These are phyloP conservation scores for Amanita rimosa DNA, from an alignment of 768 basidiomycete species.

Conservation along the genomic window DNA sequence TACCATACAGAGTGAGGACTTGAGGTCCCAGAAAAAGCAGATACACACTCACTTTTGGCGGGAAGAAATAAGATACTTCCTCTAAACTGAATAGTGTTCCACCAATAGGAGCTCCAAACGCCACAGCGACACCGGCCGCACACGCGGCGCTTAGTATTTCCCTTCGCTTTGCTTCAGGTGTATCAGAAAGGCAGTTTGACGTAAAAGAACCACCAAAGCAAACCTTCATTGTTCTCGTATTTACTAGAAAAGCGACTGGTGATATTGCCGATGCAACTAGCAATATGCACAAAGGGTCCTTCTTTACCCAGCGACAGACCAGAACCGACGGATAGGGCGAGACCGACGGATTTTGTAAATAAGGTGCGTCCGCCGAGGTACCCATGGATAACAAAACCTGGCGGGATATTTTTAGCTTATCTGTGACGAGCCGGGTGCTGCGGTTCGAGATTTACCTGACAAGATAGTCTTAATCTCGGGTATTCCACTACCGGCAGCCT, in stretches of 20 bases:
- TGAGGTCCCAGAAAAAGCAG: neutral
- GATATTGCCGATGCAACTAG: slow-evolving; percentile 88
- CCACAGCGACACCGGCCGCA: slow-evolving; percentile 95
- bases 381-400: slow-evolving; percentile 94
- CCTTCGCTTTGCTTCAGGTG: slow-evolving; percentile 65
- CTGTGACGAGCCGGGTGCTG: too few relatives aligned
- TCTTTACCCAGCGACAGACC: slow-evolving; percentile 77
- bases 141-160: slow-evolving; percentile 94
- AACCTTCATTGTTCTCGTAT: slow-evolving; percentile 94
- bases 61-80: slow-evolving; percentile 95
- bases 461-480: slow-evolving; percentile 95
- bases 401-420: slow-evolving; percentile 89
- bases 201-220: slow-evolving; percentile 8
- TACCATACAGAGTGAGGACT: neutral
- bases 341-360: slow-evolving; percentile 81
- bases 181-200: neutral
- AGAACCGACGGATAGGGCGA: slow-evolving; percentile 86
- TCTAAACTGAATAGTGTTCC: slow-evolving; percentile 89
- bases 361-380: slow-evolving; percentile 88
- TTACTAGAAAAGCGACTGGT: slow-evolving; percentile 76
- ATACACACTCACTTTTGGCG: slow-evolving; percentile 55
- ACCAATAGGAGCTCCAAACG: slow-evolving; percentile 94
- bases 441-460: too few relatives aligned
- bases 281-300: slow-evolving; percentile 80
- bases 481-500: slow-evolving; percentile 94